Evolutionary conservation across 2,329 filamentous ascomycete species (phyloP), one percentile per base, ranked within the genome.

Genomic region (Polychaeton citri): DNA sequence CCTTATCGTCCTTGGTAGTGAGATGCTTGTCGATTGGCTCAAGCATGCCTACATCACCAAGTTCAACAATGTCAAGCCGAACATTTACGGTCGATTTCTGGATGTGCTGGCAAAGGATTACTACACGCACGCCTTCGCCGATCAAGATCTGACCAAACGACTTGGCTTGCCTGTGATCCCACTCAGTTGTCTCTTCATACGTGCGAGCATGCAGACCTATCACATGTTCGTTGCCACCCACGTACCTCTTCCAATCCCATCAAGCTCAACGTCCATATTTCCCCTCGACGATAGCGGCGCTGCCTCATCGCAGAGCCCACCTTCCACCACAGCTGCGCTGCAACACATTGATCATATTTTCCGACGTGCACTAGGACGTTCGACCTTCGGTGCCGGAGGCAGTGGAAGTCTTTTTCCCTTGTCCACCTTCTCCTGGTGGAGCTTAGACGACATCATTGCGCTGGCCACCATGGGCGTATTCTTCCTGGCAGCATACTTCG

Each of bases 21-120:
- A 98, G 61, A 95, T 95, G 79, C 64, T 94, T 6, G 90, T 98
- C 2, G 90, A 98, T 60, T 87, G 83, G 74, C 74, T 95, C 57
- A 98, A 98, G 59, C 92, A 98, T 54, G 85, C 85, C 16, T 98
- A 96, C 55, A 92, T 98, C 55, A 87, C 79, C 55, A 98, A 98
- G 55, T 98, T 98, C 65, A 98, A 98, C 67, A 94, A 93, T 49
- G 86, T 87, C 47, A 88, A 90, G 44, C 90, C 90, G 3, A 75
- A 73, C 5, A 81, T 98, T 38, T 98, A 98, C 57, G 74, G 76
- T 35, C 76, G 86, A 17, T 94, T 90, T 54, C 71, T 96, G 12
- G 92, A 98, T 53, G 83, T 98, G 4, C 65, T 98, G 6, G 87
- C 86, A 46, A 96, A 96, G 58, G 90, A 98, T 57, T 98, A 98